These are phyloP conservation scores for Brassica incana DNA, from an alignment of 345 rosid genomes.

Conservation along the genomic window DNA sequence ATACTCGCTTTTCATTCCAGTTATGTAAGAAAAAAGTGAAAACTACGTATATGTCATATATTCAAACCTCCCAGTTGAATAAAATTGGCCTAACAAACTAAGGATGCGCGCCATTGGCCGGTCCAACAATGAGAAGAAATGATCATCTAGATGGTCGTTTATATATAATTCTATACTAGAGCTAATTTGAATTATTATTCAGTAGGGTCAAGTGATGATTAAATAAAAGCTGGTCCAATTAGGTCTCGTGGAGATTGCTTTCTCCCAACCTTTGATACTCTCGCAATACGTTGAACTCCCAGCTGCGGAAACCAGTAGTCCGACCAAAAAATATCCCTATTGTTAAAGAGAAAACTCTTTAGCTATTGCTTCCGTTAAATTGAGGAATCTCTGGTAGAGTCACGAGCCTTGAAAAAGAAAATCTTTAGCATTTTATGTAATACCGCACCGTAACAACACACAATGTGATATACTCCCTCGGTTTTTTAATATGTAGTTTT, in stretches of 20 bases:
- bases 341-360: too few relatives aligned
- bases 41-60: neutral
- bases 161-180: neutral
- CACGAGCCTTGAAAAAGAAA: too few relatives aligned
- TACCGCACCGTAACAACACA: too few relatives aligned
- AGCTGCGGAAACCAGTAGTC: neutral
- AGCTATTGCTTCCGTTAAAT: too few relatives aligned
- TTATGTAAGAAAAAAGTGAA: neutral
- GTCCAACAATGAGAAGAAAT: neutral
- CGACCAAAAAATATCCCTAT: neutral
- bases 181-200: neutral
- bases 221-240: conserved; percentile 12
- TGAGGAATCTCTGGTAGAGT: too few relatives aligned
- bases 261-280: neutral
- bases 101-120: neutral
- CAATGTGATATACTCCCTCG: too few relatives aligned
- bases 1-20: neutral
- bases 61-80: conserved; percentile 32
- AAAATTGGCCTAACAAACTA: conserved; percentile 22
- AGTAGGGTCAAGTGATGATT: conserved; percentile 19
- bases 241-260: conserved; percentile 29
- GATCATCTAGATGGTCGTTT: conserved; percentile 23
- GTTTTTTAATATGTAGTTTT: too few relatives aligned
- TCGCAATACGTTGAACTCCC: neutral
- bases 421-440: too few relatives aligned